Conservation (phyloP, 768 basidiomycete genomes). For the Xanthoconium stramineum region DNA sequence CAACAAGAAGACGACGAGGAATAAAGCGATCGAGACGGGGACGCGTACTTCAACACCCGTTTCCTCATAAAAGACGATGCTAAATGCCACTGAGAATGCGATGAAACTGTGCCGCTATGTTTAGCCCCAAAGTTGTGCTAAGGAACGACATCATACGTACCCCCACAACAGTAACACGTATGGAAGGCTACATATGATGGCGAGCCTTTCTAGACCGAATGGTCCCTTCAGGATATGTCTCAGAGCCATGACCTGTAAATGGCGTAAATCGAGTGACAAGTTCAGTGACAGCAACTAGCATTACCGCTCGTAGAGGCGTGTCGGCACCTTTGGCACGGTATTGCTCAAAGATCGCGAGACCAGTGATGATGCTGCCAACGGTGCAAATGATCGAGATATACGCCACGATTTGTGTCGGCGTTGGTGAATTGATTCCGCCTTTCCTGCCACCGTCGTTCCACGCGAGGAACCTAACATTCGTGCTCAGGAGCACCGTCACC, state of each 20-base stretch:
- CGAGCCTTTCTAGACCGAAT: conserved; percentile 35
- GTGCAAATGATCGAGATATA: conserved; percentile 30
- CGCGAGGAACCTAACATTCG: conserved; percentile 23
- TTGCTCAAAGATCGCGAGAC: conserved; percentile 32
- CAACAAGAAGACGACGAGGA: conserved; percentile 21
- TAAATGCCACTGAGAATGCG: conserved; percentile 33
- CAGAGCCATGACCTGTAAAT: conserved; percentile 21
- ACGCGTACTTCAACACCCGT: conserved; percentile 27
- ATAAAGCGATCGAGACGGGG: conserved; percentile 24
- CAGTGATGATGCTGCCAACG: conserved; percentile 28
- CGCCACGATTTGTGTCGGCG: conserved; percentile 21
- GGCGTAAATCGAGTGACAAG: background rate
- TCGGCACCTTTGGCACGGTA: conserved; percentile 32
- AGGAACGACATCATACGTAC: conserved; percentile 18
- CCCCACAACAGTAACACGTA: conserved; percentile 40
- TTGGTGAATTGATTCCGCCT: conserved; percentile 7
- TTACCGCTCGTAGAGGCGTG: conserved; percentile 30
- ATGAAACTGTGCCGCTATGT: conserved; percentile 25
- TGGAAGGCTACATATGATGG: conserved; percentile 40
- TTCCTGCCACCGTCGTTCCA: conserved; percentile 11
- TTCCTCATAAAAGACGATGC: conserved; percentile 27
- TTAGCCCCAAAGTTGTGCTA: background rate
- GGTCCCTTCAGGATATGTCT: conserved; percentile 25
- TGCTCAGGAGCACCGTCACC: conserved; percentile 30
- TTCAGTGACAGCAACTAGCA: background rate